Base-by-base conservation (phyloP, 1,284 basidiomycete species). In the Ceratobasidium sp. region DNA sequence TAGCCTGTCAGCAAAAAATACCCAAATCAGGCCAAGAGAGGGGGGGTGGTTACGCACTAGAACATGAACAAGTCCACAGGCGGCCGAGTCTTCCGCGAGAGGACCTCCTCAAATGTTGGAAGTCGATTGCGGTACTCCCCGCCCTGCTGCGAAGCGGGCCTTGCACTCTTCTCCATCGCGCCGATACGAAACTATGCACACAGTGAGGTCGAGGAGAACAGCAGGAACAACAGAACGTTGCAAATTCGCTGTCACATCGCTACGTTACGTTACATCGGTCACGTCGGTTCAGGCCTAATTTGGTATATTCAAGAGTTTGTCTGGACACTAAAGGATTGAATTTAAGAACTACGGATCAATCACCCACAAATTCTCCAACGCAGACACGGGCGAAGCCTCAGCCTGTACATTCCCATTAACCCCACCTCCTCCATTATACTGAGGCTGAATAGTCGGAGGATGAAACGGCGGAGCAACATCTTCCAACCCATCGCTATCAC, bases 41-140 rank as follows among this genome's bases (percentile, higher is more conserved):
- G 33, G 33, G 33, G 33, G 33, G 1, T 33, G 33, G 33, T 33
- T 33, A 91, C 93, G 84, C 83, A 96, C 95, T 99, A 99, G 88
- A 98, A 98, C 92, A 97, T 98, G 88, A 97, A 98, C 70, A 99
- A 89, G 87, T 99, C 97, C 57, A 99, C 96, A 12, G 97, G 97
- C 0, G 97, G 95, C 79, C 94, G 88, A 13, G 97, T 99, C 82
- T 93, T 89, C 81, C 95, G 88, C 38, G 94, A 94, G 40, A 97
- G 89, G 26, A 80, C 80, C 74, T 80, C 80, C 20, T 80, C 80
- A 67, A 80, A 80, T 13, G 85, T 85, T 4, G 86, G 86, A 1
- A 87, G 81, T 1, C 86, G 83, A 42, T 83, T 82, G 12, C 85
- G 82, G 50, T 56, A 46, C n/a, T 68, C 70, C 26, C 15, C 33